phyloP scores from a whole-genome alignment of 352 stramenopile genomes.

The Globisporangium alternatum region DNA sequence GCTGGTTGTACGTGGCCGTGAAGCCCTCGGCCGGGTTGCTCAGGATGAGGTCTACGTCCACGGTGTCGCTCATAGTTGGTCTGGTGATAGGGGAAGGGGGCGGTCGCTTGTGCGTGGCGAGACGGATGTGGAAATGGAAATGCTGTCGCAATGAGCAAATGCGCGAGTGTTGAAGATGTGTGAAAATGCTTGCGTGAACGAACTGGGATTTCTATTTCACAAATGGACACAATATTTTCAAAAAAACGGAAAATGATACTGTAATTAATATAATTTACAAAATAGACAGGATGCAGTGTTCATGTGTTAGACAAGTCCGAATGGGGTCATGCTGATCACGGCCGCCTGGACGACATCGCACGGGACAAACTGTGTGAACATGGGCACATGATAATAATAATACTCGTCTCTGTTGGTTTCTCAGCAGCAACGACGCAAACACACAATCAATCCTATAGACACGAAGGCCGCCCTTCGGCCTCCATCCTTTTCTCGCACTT shows the following conservation, averaged over 20 bases:
- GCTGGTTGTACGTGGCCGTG: constrained; percentile 81
- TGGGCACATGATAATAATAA: neutral
- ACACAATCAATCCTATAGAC: neutral
- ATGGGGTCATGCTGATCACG: neutral
- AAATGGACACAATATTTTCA: neutral
- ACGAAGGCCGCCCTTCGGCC: neutral
- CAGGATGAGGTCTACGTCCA: constrained; percentile 69
- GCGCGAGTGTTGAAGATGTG: neutral
- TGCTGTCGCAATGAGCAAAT: neutral
- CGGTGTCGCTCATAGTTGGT: constrained; percentile 32
- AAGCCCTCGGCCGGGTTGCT: constrained; percentile 44
- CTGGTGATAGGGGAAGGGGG: neutral
- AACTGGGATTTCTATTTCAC: neutral
- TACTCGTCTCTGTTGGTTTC: neutral
- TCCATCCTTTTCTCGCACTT: neutral
- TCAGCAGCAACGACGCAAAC: neutral
- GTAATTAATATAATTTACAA: neutral
- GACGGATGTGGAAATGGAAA: neutral
- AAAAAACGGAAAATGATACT: neutral
- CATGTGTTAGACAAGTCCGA: neutral
- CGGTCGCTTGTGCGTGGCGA: neutral
- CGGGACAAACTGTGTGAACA: neutral
- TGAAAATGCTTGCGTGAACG: neutral
- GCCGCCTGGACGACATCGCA: neutral
- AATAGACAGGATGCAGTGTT: neutral